Conservation (phyloP, 768 basidiomycete genomes). For the Paxillus ammoniavirescens region DNA sequence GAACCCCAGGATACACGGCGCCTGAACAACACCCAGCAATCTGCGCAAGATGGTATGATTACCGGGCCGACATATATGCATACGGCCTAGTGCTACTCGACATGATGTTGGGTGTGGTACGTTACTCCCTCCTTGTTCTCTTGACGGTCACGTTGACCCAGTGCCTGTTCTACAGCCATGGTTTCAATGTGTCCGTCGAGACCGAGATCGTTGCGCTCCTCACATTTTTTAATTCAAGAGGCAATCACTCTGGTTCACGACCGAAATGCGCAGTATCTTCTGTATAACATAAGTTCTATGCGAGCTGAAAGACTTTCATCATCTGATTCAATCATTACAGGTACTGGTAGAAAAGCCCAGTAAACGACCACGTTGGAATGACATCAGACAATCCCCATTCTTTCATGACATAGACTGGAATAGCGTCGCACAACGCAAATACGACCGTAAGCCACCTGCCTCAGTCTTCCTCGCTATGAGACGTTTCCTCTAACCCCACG, state of each 20-base stretch:
- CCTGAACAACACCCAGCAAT: background rate
- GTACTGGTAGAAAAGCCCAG: background rate
- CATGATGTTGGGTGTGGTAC: background rate
- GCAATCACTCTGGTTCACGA: too few species aligned
- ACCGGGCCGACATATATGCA: slow-evolving; percentile 2
- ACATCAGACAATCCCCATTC: background rate
- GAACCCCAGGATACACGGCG: background rate
- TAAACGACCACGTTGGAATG: background rate
- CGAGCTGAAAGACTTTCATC: background rate
- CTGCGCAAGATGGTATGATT: slow-evolving; percentile 18
- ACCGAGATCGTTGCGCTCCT: too few species aligned
- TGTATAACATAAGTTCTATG: too few species aligned
- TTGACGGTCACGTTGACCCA: background rate
- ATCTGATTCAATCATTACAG: background rate
- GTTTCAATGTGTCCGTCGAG: background rate
- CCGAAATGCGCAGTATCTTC: too few species aligned
- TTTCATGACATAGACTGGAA: background rate
- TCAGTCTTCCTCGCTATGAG: background rate
- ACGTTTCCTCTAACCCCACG: background rate
- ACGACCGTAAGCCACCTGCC: background rate
- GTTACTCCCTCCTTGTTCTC: background rate
- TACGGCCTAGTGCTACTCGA: slow-evolving; percentile 1
- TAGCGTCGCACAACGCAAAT: background rate
- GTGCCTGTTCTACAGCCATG: background rate
- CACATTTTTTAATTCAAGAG: too few species aligned